phyloP scores from a whole-genome alignment of 164 flowering plant species.

The Kingdonia uniflora region DNA sequence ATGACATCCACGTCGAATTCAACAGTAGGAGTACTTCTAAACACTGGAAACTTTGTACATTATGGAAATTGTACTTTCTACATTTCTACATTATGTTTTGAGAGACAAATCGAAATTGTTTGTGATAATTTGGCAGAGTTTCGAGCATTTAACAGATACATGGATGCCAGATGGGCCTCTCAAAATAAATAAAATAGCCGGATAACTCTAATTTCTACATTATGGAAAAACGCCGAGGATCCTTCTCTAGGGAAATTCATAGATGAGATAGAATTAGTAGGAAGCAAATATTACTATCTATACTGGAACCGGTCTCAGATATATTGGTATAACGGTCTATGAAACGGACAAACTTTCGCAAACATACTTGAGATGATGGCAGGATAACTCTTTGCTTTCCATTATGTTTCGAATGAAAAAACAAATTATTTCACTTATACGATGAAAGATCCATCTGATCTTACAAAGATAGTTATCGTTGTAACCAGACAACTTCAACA shows the following conservation, averaged over 20 bases:
- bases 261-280: constrained; percentile 28
- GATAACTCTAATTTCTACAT: constrained; percentile 22
- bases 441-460: not conserved
- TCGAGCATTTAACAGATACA: constrained; percentile 20
- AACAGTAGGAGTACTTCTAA: no score
- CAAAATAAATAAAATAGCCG: constrained; percentile 22
- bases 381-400: not conserved
- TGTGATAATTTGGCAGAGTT: constrained; percentile 91
- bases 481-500: no score
- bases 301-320: constrained; percentile 11
- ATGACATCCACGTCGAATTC: no score
- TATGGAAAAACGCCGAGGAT: constrained; percentile 55
- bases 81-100: no score
- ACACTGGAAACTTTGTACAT: no score
- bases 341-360: constrained; percentile 16
- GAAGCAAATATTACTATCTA: constrained; percentile 10
- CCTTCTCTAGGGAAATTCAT: constrained; percentile 52
- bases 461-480: not conserved
- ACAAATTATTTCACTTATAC: not conserved
- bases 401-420: not conserved
- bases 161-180: constrained; percentile 44
- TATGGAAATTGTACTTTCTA: no score
- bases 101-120: no score
- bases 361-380: constrained; percentile 16
- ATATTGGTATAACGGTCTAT: constrained; percentile 20